phyloP scores from a whole-genome alignment of 2,329 filamentous ascomycete species.

The Monosporascus cannonballus region DNA sequence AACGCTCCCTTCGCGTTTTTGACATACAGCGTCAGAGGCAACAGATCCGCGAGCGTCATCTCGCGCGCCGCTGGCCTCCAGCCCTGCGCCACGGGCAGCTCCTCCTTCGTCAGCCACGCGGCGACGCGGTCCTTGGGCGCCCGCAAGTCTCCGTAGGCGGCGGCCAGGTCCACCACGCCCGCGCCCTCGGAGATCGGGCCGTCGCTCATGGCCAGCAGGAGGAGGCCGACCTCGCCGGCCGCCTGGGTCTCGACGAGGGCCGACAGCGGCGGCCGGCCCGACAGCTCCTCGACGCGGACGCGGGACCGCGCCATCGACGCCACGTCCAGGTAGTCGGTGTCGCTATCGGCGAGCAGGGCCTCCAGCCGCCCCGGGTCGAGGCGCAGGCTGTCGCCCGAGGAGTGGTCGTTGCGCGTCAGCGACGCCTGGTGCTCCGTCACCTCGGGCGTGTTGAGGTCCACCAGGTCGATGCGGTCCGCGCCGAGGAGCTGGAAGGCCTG shows the following conservation, averaged over 20 bases:
- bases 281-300: constrained; percentile 9
- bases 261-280: constrained; percentile 2
- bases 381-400: constrained; percentile 9
- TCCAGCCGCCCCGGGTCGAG: constrained; percentile 8
- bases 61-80: constrained; percentile 8
- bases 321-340: constrained; percentile 6
- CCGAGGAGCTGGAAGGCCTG: not conserved
- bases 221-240: constrained; percentile 10
- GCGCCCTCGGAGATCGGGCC: constrained; percentile 4
- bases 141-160: not conserved
- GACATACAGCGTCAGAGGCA: constrained; percentile 1
- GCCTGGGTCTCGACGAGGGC: not conserved
- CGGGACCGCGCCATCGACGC: constrained; percentile 10
- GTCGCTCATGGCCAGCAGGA: constrained; percentile 12
- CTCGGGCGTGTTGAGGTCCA: constrained; percentile 7
- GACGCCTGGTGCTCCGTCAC: constrained; percentile 13
- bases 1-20: not conserved
- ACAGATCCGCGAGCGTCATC: constrained; percentile 8
- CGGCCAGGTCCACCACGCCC: not conserved
- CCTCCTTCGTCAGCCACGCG: constrained; percentile 11
- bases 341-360: constrained; percentile 11
- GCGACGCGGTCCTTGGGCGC: constrained; percentile 11
- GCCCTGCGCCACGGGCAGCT: constrained; percentile 12
- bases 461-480: not conserved
- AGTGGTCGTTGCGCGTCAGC: constrained; percentile 11